Base-by-base conservation (phyloP, 139 green algal genomes). In the Haematococcus lacustris region DNA sequence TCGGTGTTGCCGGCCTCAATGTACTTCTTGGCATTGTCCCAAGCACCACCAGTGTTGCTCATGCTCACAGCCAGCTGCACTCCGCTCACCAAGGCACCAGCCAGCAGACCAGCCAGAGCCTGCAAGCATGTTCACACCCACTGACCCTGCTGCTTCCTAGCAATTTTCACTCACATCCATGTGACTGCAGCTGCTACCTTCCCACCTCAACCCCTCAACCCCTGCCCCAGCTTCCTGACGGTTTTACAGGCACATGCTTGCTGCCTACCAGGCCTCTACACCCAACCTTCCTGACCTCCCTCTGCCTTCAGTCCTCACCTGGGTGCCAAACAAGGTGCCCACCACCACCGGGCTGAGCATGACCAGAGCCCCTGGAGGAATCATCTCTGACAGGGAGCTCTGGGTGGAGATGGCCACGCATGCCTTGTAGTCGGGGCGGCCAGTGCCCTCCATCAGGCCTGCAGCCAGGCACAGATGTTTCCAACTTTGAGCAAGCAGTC, bases 21-120 rank as follows among this genome's bases (percentile, higher is more conserved):
- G 50, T 53, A 78, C 34, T 68, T 68, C 69, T 98, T 98, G 70
- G 95, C 93, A 78, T 99, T 99, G 85, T 99, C 95, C 94, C 94
- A 99, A 5, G 95, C 95, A 59, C 74, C 74, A 68, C 94, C 94
- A 50, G 94, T 97, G 90, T 98, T 98, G 83, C 87, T 94, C 87
- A 97, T 97, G 78, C 88, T 95, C 37, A 98, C 87, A 7, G 94
- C 94, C 82, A 98, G 93, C 88, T 98, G 94, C 68, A 98, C 94
- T 59, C 93, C 92, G 37, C 84, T 93, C n/a, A 97, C 92, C n/a
- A 98, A 87, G 7, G 84, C 84, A 70, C 94, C 94, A 2, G 88
- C 88, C 75, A 98, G 86, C 71, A 97, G 71, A 60, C 94, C 94
- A 32, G 90, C 85, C 73, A 97, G 84, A 51, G 86, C 81, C 70